A percentile compares a stretch with the other conserved stretches of the same genome.
These are phyloP conservation scores for Populus hybrid DNA, from an alignment of 441 rosid species.

Conservation along the genomic window DNA sequence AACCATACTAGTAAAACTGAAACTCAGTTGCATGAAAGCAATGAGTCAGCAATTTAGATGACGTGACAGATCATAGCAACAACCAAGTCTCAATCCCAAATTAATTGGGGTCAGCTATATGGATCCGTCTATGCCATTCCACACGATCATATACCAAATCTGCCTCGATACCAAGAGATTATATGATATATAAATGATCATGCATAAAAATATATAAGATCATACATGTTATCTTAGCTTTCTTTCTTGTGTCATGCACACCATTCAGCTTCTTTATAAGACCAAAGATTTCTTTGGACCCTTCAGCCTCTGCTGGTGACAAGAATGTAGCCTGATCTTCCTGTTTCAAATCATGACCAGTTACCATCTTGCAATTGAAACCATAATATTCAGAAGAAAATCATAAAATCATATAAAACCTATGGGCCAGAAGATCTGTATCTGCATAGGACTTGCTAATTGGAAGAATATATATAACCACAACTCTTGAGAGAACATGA, in stretches of 20 bases:
- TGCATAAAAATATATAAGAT: not conserved
- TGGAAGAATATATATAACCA: not conserved
- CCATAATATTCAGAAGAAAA: not conserved
- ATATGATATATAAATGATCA: not conserved
- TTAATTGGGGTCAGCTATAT: too few species aligned
- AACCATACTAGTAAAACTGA: slow-evolving; percentile 6
- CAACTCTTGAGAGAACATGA: not conserved
- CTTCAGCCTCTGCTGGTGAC: slow-evolving; percentile 58
- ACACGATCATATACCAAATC: not conserved
- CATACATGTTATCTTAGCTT: slow-evolving; percentile 68
- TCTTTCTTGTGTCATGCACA: slow-evolving; percentile 56
- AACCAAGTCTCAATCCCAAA: not conserved
- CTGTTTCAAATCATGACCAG: slow-evolving; percentile 44
- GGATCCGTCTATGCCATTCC: too few species aligned
- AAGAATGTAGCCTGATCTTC: slow-evolving; percentile 42
- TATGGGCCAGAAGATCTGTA: not conserved
- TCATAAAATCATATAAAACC: not conserved
- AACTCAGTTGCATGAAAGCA: slow-evolving; percentile 5
- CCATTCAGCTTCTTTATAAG: slow-evolving; percentile 45
- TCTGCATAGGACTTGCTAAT: not conserved
- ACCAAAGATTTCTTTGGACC: slow-evolving; percentile 59
- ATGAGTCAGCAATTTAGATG: not conserved
- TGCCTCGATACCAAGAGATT: not conserved
- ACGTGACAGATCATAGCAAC: not conserved
- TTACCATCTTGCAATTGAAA: slow-evolving; percentile 4